phyloP scores from a whole-genome alignment of 805 yeast species.

The Priceomyces melissophilus region DNA sequence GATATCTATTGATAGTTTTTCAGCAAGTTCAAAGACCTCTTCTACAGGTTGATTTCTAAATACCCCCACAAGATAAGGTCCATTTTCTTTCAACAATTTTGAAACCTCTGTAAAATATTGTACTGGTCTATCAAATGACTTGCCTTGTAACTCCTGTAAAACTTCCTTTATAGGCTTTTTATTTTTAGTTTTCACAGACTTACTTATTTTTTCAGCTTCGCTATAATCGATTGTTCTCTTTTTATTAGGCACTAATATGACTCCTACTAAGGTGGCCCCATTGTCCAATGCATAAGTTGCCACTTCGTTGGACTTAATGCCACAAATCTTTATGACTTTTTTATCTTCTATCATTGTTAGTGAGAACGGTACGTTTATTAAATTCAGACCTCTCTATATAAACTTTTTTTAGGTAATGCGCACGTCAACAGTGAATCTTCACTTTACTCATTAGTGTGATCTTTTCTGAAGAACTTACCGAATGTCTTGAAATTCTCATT shows the following conservation, averaged over 20 bases:
- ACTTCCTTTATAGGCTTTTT: slow-evolving; percentile 19
- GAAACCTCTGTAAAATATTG: slow-evolving; percentile 28
- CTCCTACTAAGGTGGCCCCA: slow-evolving; percentile 79
- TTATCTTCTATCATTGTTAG: slow-evolving; percentile 9
- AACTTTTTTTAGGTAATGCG: too few species aligned
- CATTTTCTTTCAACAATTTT: slow-evolving; percentile 32
- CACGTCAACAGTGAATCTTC: slow-evolving; percentile 1
- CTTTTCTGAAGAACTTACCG: slow-evolving; percentile 50
- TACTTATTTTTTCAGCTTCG: slow-evolving; percentile 26
- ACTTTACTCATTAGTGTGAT: slow-evolving; percentile 14
- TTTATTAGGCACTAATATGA: slow-evolving; percentile 82
- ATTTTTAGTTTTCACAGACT: slow-evolving; percentile 19
- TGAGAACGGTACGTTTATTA: neutral
- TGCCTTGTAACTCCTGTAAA: slow-evolving; percentile 10
- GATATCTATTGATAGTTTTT: slow-evolving; percentile 57
- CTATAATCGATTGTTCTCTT: slow-evolving; percentile 57
- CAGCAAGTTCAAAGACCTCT: slow-evolving; percentile 48
- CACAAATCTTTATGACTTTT: slow-evolving; percentile 78
- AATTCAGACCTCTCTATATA: too few species aligned
- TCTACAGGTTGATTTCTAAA: slow-evolving; percentile 76
- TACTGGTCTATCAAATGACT: slow-evolving; percentile 10
- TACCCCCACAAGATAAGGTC: slow-evolving; percentile 84
- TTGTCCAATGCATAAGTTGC: slow-evolving; percentile 65
- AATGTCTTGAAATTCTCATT: slow-evolving; percentile 64
- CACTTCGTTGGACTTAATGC: slow-evolving; percentile 63